phyloP scores from a whole-genome alignment of 768 basidiomycete species.

The Plicaturopsis crispa region DNA sequence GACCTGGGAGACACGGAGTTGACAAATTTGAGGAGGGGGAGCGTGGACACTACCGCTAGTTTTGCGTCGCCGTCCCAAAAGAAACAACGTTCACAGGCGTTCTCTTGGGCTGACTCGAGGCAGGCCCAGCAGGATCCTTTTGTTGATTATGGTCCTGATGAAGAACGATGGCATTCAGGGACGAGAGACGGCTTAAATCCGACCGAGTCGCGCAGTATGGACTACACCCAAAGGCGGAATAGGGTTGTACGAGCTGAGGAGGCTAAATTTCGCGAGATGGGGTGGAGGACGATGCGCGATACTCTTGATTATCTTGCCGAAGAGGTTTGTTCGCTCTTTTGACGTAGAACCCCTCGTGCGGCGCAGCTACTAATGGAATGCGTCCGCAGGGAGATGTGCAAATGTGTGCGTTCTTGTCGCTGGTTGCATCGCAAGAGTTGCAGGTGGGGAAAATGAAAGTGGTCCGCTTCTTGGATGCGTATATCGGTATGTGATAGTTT shows the following conservation, averaged over 20 bases:
- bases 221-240: slow-evolving; percentile 11
- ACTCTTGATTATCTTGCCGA: slow-evolving; percentile 57
- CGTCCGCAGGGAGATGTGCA: slow-evolving; percentile 66
- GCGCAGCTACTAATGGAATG: slow-evolving; percentile 3
- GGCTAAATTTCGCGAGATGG: slow-evolving; percentile 38
- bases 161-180: too few relatives aligned
- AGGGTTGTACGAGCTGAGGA: slow-evolving; percentile 42
- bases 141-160: too few relatives aligned
- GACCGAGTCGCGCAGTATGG: too few relatives aligned
- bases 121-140: too few relatives aligned
- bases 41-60: slow-evolving; percentile 2
- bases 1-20: too few relatives aligned
- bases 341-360: background rate
- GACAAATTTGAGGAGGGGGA: slow-evolving; percentile 2
- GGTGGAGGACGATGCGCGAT: slow-evolving; percentile 48
- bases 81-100: slow-evolving; percentile 12
- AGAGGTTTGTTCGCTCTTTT: slow-evolving; percentile 30
- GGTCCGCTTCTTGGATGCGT: slow-evolving; percentile 56
- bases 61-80: slow-evolving; percentile 6
- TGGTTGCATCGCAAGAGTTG: slow-evolving; percentile 57
- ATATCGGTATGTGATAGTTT: slow-evolving; percentile 48
- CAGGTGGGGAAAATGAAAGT: slow-evolving; percentile 33
- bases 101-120: slow-evolving; percentile 16
- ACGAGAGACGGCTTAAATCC: too few relatives aligned
- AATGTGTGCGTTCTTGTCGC: slow-evolving; percentile 65